A percentile compares a stretch with the other conserved stretches of the same genome.
These are phyloP conservation scores for Tetrapisispora pingtungensis DNA, from an alignment of 805 yeast genomes.

Conservation along the genomic window DNA sequence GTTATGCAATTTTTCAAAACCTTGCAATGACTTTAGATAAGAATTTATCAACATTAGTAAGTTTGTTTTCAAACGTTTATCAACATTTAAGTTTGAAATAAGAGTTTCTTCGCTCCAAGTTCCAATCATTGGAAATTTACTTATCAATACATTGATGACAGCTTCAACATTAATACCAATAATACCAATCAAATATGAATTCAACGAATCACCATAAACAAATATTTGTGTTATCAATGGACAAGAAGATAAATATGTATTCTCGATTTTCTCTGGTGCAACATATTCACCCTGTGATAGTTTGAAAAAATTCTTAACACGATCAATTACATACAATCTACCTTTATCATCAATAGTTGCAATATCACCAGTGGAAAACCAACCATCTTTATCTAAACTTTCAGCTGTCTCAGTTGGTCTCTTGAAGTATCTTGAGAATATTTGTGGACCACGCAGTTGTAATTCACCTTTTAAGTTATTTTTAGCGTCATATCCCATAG, in stretches of 20 bases:
- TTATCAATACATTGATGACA: constrained; percentile 26
- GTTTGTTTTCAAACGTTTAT: constrained; percentile 10
- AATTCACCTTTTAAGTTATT: constrained; percentile 49
- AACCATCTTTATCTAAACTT: constrained; percentile 46
- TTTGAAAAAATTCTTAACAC: constrained; percentile 74
- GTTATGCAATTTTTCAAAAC: constrained; percentile 57
- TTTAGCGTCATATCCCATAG: constrained; percentile 41
- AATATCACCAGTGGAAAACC: constrained; percentile 63
- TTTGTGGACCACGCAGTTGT: constrained; percentile 53
- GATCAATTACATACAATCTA: constrained; percentile 51
- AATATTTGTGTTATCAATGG: constrained; percentile 45
- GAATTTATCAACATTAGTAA: constrained; percentile 16
- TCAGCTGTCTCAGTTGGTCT: constrained; percentile 44
- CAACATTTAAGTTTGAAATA: constrained; percentile 13
- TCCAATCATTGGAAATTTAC: constrained; percentile 26
- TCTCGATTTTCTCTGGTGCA: constrained; percentile 69
- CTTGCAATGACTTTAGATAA: constrained; percentile 35
- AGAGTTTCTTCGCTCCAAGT: constrained; percentile 24
- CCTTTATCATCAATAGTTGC: constrained; percentile 44
- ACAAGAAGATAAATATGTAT: constrained; percentile 44
- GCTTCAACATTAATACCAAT: constrained; percentile 49
- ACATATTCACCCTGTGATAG: constrained; percentile 58
- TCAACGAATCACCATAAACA: constrained; percentile 54
- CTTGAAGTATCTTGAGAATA: constrained; percentile 47
- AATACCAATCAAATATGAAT: constrained; percentile 48